Conservation (phyloP, 2,329 filamentous ascomycete genomes). For the Paecilomyces sp. region DNA sequence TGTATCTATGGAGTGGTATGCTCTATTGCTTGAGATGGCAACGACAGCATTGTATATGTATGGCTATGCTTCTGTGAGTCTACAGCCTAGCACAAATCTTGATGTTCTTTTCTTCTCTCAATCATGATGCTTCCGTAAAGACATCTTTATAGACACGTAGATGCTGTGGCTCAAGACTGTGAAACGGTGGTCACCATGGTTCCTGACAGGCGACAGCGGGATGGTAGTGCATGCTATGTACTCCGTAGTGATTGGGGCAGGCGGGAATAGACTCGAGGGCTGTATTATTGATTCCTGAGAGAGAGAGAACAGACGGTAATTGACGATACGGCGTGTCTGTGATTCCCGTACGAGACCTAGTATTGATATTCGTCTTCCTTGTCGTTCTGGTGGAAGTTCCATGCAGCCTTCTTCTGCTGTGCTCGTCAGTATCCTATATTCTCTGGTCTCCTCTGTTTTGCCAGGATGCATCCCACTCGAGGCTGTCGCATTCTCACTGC, state of each 20-base stretch:
- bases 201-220: not conserved
- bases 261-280: not conserved
- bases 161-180: no score
- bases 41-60: no score
- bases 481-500: not conserved
- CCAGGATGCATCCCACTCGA: no score
- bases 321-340: not conserved
- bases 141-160: no score
- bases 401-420: not conserved
- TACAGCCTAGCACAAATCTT: no score
- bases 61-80: no score
- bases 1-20: not conserved
- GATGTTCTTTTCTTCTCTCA: no score
- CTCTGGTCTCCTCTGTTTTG: no score
- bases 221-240: no score
- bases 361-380: no score
- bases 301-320: not conserved
- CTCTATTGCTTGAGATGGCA: not conserved
- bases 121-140: no score
- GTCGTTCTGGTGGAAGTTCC: not conserved
- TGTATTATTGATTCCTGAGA: not conserved
- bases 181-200: not conserved
- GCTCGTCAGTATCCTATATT: not conserved
- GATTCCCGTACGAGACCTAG: not conserved
- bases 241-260: not conserved